Evolutionary conservation across 176 grass and related monocot genomes (phyloP), one percentile per base, ranked within the genome.

Genomic region (Paspalum vaginatum): DNA sequence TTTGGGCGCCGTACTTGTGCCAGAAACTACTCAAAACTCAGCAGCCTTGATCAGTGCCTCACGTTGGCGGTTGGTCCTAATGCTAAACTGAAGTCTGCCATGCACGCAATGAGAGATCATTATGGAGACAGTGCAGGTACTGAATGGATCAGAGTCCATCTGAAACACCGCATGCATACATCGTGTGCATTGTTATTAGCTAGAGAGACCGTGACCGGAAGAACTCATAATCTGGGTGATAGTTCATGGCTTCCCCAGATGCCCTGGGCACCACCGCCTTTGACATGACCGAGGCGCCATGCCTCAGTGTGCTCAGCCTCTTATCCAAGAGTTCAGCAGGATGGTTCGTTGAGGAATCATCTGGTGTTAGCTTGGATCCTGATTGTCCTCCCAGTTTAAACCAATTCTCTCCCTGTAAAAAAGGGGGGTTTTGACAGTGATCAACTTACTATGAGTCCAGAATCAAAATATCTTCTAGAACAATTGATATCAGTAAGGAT

Each of bases 151-250:
- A 20, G 56, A 8, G n/a, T 60, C 39, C 1, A 32, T 18, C 39
- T 20, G 14, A 44, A 72, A n/a, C 21, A 17, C 4, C 49, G n/a
- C 4, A 22, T 18, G 7, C 7, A 57, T 68, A 5, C 20, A 68
- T 7, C 6, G 47, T 13, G 37, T 7, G 22, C 45, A 16, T 17
- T 13, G 11, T 65, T 58, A 57, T 3, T 57, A 4, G 69, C 73
- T n/a, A 86, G 57, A 51, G 15, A 25, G 73, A 46, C 9, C 74
- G 46, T 22, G 75, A 80, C n/a, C 68, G 7, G 55, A 90, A 90
- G 55, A 90, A 90, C 45, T 76, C 63, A 2, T 84, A 90, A 60
- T 87, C 75, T 70, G 75, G 68, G 65, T 90, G 88, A 43, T 12
- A 40, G 69, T 83, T 84, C 5, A 20, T 43, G 13, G 75, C 55